Conservation (phyloP, 768 basidiomycete genomes). For the Hypholoma sublateritium region DNA sequence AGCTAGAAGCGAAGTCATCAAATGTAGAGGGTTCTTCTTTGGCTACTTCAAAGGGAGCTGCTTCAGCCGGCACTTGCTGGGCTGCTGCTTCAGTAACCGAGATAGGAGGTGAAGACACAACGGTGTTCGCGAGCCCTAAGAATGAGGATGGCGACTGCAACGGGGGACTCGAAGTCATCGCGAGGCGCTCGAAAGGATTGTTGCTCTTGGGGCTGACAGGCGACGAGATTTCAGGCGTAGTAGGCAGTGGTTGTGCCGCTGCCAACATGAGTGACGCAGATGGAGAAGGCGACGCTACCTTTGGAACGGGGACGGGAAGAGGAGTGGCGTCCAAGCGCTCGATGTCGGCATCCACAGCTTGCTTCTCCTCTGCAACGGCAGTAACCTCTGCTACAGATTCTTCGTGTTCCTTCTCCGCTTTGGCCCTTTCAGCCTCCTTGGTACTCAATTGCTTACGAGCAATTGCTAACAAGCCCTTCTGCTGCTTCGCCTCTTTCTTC, state of each 20-base stretch:
- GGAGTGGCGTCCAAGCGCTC: slow-evolving; percentile 22
- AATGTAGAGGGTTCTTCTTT: not conserved
- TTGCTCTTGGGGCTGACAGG: slow-evolving; percentile 65
- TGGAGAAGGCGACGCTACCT: slow-evolving; percentile 34
- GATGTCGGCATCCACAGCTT: slow-evolving; percentile 53
- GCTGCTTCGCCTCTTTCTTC: slow-evolving; percentile 93
- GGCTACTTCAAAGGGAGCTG: not conserved
- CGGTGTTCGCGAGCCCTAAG: slow-evolving; percentile 39
- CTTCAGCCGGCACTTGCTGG: not conserved
- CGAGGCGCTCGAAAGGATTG: slow-evolving; percentile 86
- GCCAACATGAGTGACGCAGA: slow-evolving; percentile 57
- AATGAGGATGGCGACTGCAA: slow-evolving; percentile 62
- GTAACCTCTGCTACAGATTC: slow-evolving; percentile 59
- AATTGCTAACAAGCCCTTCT: slow-evolving; percentile 93
- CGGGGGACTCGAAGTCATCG: slow-evolving; percentile 41
- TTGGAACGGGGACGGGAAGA: slow-evolving; percentile 10
- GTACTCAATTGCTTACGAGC: slow-evolving; percentile 90
- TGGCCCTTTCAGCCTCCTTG: slow-evolving; percentile 76
- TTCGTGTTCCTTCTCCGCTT: slow-evolving; percentile 68
- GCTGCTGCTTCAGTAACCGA: not conserved
- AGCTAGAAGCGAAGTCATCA: slow-evolving; percentile 1
- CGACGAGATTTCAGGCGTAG: slow-evolving; percentile 62
- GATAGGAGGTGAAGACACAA: slow-evolving; percentile 18
- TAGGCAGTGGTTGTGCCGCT: slow-evolving; percentile 70
- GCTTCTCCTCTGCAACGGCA: slow-evolving; percentile 53